Evolutionary conservation across 805 yeast genomes (phyloP), one percentile per base, ranked within the genome.

Genomic region (Metschnikowia orientalis): DNA sequence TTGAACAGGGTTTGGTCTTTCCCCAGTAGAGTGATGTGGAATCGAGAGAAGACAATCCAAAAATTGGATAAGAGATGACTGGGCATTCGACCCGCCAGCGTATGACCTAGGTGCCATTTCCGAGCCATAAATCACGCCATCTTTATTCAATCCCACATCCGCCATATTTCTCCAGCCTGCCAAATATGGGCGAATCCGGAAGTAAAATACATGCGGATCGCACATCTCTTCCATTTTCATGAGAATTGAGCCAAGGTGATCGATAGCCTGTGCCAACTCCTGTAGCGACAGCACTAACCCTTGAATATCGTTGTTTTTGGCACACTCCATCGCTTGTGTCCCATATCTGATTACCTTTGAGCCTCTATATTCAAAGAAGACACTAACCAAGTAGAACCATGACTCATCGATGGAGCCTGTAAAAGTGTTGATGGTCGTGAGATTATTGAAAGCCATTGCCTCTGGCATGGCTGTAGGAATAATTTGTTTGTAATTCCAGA

Each of bases 131-230:
- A 69, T 63, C 1, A 89, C 80, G 1, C 97, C 97, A 38, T 78
- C 58, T 29, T 67, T 66, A 40, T 54, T 60, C 37, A 89, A 67
- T 0, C 97, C 97, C 2, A 81, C 88, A 35, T 77, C 86, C 16
- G 74, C 76, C 96, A 90, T 89, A 51, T 85, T 85, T 53, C 79
- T 79, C 94, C 96, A 90, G 2, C 97, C 97, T 1, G 96, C 95
- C 43, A 90, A 63, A 48, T 74, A 89, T 1, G 97, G 97, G 51
- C 97, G 71, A 28, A 89, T 72, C 40, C 90, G 73, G 63, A 73
- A 84, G 58, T 85, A 89, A 55, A 90, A 89, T 4, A 83, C 79
- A 53, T 87, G 94, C 3, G 97, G 97, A 52, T 88, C 95, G 57
- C 96, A 86, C 82, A 82, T 82, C 45, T 89, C 95, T 51, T 84